Conservation (phyloP, 306 rosid species). For the apple (Malus domestica) region DNA sequence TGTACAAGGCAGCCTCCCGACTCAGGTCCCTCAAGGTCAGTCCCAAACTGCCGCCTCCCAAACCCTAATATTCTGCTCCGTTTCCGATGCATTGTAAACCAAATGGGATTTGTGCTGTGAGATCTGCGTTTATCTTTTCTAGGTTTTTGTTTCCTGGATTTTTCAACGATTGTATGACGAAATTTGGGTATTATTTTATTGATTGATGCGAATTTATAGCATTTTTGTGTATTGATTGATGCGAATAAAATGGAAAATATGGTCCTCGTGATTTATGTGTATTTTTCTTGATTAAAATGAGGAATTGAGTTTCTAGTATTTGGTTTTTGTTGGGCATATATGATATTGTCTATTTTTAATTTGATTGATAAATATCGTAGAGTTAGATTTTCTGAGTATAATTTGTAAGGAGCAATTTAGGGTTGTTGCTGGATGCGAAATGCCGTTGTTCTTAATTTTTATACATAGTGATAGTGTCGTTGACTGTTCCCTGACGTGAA, state of each 20-base stretch:
- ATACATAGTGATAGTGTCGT: not conserved
- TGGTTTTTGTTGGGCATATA: not conserved
- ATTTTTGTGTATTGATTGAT: not conserved
- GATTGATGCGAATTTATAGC: not conserved
- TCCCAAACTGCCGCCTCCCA: not conserved
- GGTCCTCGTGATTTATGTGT: not conserved
- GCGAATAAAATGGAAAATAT: conserved; percentile 2
- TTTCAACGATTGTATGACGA: not conserved
- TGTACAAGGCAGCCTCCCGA: conserved; percentile 73
- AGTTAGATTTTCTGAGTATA: not conserved
- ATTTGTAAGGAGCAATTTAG: not conserved
- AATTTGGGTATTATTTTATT: not conserved
- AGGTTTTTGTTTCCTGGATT: not conserved
- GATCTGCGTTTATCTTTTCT: conserved; percentile 8
- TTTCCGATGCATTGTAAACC: not conserved
- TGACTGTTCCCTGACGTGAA: not conserved
- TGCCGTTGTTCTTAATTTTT: not conserved
- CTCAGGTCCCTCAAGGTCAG: conserved; percentile 68
- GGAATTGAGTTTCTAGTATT: not conserved
- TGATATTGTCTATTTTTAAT: not conserved
- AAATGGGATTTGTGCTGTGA: not conserved
- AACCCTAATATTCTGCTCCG: conserved; percentile 4
- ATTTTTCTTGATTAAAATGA: not conserved
- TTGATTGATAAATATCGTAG: not conserved
- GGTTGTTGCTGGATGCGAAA: not conserved